Evolutionary conservation across 2,329 filamentous ascomycete genomes (phyloP), one percentile per base, ranked within the genome.

Genomic region (Penicillium sp.): DNA sequence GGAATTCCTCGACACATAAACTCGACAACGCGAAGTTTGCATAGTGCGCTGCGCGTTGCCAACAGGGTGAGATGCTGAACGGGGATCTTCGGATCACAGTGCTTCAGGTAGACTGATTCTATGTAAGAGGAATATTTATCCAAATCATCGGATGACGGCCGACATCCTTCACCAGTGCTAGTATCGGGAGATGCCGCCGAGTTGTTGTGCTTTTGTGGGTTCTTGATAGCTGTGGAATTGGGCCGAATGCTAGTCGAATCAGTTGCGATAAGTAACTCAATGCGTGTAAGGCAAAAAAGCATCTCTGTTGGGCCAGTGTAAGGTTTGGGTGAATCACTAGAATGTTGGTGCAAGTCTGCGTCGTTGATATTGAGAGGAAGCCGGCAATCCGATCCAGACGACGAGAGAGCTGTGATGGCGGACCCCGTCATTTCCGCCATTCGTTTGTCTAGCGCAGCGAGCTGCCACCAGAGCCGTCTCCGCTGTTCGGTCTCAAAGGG

Each of bases 381-480:
- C 8, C 7, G 31, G n/a, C 31, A 34, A 11, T 61, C 56, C 1
- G 44, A 32, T 14, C 47, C 46, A 18, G 34, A 46, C 2, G 51
- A 55, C 11, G 50, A 52, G 6, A 56, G 23, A 68, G 49, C 22
- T 48, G 62, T 36, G 53, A 47, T 28, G 42, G 63, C 66, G 34
- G 57, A 80, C 40, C 79, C 78, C 6, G 80, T 77, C 63, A 86
- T 78, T 59, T 87, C 84, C 41, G 81, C 77, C 27, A 86, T 77
- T 13, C 84, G 79, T 49, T 78, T 76, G 62, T 88, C 85, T 50
- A 86, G 84, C 14, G 78, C 74, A 26, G 83, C 76, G 11, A 88
- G 72, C 41, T 81, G 79, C 83, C 83, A 87, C 84, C 84, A 87
- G 3, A 87, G 67, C 34, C 84, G 75, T 41, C 83, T 76, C 9